A percentile compares a stretch with the other conserved stretches of the same genome.
Conservation (phyloP, 2,329 filamentous ascomycete genomes). For the Verticillium klebahnii region DNA sequence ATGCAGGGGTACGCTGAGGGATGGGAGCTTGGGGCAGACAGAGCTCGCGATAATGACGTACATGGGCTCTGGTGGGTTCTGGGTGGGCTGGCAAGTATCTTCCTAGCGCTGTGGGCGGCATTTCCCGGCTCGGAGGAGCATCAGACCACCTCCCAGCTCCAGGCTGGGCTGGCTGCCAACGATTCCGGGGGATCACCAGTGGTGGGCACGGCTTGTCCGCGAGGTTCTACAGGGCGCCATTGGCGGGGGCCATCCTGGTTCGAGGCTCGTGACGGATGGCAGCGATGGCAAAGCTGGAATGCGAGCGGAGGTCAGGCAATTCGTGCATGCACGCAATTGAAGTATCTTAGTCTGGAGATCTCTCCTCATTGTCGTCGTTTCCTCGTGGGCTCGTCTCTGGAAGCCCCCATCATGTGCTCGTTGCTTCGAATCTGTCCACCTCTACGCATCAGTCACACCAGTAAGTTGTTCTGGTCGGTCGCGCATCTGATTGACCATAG, state of each 20-base stretch:
- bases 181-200: not conserved
- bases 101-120: conserved; percentile 9
- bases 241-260: not conserved
- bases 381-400: not conserved
- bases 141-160: not conserved
- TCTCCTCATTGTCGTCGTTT: not conserved
- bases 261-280: not conserved
- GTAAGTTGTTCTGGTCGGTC: no score
- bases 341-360: not conserved
- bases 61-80: not conserved
- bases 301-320: not conserved
- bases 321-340: not conserved
- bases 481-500: no score
- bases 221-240: not conserved
- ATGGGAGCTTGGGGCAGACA: not conserved
- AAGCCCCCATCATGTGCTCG: not conserved
- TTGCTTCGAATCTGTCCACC: no score
- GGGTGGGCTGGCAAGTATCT: conserved; percentile 6
- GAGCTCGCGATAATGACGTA: not conserved
- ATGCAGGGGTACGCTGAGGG: not conserved
- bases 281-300: not conserved
- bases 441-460: no score
- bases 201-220: not conserved
- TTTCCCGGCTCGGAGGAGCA: conserved; percentile 8
- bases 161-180: not conserved